Evolutionary conservation across 1,284 basidiomycete genomes (phyloP), one percentile per base, ranked within the genome.

Genomic region (Pyrrhoderma noxium): DNA sequence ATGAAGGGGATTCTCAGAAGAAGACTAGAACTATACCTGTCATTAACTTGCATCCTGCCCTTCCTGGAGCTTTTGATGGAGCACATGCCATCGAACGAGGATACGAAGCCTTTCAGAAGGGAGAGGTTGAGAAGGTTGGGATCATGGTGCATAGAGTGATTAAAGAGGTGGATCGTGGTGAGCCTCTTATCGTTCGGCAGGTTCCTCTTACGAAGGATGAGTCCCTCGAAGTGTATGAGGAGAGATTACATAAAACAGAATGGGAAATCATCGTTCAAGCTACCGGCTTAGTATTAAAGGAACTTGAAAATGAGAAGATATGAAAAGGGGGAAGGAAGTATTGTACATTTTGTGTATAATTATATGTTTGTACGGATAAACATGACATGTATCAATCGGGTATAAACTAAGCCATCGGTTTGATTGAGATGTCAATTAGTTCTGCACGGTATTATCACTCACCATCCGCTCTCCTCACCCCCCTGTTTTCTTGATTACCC

Each of bases 101-200:
- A 1, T 94, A 82, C 63, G 90, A 91, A 56, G 93, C 93, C 0
- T 95, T 87, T 65, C 76, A 89, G 62, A 77, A 75, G 53, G 92
- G 90, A 3, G 84, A 92, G 62, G 82, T 93, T 48, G 70, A 72
- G 35, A 70, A 75, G 51, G 86, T 90, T 0, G 95, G 95, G 0
- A 85, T 82, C 2, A 99, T 99, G 95, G 85, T 98, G 0, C 95
- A 99, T 69, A 79, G 85, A 34, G 95, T 98, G 13, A 85, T 98
- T 27, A 85, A 85, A 55, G 91, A 95, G 63, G 93, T 99, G 9
- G 96, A 99, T 67, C 79, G 85, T 4, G 96, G 95, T 1, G 82
- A 89, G 62, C 93, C 95, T 0, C 64, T 99, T 36, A 66, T 98
- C 23, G 85, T 94, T 42, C 72, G 79, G 53, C 80, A 92, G 62